Evolutionary conservation across 169 alveolate genomes (phyloP).

Genomic region (Plasmodium relictum): DNA sequence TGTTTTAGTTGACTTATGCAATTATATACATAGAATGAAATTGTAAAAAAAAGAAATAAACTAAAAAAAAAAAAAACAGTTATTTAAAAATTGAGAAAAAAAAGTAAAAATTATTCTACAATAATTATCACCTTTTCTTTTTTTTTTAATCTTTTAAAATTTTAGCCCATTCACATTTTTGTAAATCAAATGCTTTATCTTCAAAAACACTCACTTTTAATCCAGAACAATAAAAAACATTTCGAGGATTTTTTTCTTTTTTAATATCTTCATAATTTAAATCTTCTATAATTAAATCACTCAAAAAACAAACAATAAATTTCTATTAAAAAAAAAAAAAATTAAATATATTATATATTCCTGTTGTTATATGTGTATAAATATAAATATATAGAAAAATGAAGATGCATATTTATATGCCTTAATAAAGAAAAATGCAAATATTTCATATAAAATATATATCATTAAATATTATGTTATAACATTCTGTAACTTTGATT

Average conservation of each 20-base stretch:
- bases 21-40: no score
- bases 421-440: not conserved
- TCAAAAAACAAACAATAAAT: slow-evolving; percentile 62
- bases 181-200: slow-evolving; percentile 70
- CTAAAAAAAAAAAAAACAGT: no score
- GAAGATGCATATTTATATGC: not conserved
- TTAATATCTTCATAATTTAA: slow-evolving; percentile 73
- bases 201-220: slow-evolving; percentile 74
- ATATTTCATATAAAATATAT: not conserved
- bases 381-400: not conserved
- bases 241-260: slow-evolving; percentile 30
- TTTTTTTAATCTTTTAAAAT: slow-evolving; percentile 56
- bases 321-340: slow-evolving; percentile 18
- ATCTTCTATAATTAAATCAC: slow-evolving; percentile 73
- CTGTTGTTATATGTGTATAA: no score
- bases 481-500: slow-evolving; percentile 64
- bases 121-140: no score
- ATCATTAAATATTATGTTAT: not conserved
- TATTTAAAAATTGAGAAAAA: no score
- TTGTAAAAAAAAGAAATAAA: no score
- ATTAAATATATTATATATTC: not conserved
- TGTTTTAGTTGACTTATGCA: no score
- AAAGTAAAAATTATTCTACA: no score
- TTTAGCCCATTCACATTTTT: slow-evolving; percentile 77
- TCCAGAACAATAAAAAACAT: slow-evolving; percentile 73